Conservation (phyloP, 192 early-diverging fungal species). For the Backusella mclennaniae region DNA sequence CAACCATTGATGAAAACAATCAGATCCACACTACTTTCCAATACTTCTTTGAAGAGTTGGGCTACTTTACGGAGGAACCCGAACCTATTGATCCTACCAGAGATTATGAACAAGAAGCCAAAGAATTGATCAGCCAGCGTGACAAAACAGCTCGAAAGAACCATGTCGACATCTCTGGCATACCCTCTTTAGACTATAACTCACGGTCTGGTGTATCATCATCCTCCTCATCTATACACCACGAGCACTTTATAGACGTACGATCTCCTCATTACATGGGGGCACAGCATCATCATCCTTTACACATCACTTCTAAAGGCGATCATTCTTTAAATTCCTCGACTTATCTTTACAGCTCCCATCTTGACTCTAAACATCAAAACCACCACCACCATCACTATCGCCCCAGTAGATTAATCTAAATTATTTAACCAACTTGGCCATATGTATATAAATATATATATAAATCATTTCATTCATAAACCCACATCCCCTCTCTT, state of each 20-base stretch:
- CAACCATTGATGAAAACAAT: constrained; percentile 23
- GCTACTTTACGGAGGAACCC: constrained; percentile 29
- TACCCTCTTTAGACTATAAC: constrained; percentile 8
- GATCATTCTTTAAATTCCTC: constrained; percentile 5
- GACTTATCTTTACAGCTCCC: background rate
- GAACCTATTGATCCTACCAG: constrained; percentile 35
- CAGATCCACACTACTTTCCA: constrained; percentile 13
- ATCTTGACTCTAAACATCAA: background rate
- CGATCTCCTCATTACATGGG: constrained; percentile 15
- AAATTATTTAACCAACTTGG: background rate
- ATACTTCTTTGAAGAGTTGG: constrained; percentile 35
- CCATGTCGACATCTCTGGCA: constrained; percentile 2
- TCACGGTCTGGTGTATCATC: constrained; percentile 8
- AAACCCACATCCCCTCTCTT: background rate
- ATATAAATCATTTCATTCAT: background rate
- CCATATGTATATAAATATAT: background rate
- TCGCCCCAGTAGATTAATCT: constrained; percentile 13
- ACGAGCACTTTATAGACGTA: constrained; percentile 3
- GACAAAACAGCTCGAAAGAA: constrained; percentile 1
- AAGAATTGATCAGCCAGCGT: background rate
- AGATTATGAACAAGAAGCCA: constrained; percentile 25
- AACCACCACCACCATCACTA: background rate
- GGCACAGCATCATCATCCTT: background rate
- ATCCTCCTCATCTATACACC: constrained; percentile 6
- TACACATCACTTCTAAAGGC: background rate